A percentile compares a stretch with the other conserved stretches of the same genome.
Conservation (phyloP, 305 asterid species). For the Solanum hybrid region DNA sequence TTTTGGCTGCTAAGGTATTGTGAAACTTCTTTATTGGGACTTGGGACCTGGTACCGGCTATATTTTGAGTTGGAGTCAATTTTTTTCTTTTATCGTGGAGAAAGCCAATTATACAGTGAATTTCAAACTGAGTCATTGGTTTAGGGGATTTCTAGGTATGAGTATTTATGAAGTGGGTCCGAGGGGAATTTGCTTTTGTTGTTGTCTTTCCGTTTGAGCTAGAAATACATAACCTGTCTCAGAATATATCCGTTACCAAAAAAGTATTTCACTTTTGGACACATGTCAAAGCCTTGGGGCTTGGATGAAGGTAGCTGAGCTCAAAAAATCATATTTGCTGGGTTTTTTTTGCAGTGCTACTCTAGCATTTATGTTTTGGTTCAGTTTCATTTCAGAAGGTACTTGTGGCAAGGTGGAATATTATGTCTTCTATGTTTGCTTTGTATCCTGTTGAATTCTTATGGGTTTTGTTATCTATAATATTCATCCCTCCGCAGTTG, state of each 20-base stretch:
- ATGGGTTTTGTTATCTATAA: background rate
- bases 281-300: background rate
- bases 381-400: background rate
- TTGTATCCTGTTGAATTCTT: background rate
- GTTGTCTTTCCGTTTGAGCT: background rate
- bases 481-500: background rate
- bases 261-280: background rate
- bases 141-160: background rate
- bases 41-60: background rate
- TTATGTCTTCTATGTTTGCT: background rate
- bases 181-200: background rate
- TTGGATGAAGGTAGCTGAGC: background rate
- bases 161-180: background rate
- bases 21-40: background rate
- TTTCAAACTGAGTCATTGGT: background rate
- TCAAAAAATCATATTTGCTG: background rate
- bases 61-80: background rate
- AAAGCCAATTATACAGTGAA: background rate
- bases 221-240: background rate
- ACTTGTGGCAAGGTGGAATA: background rate
- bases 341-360: background rate
- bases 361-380: background rate
- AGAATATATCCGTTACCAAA: background rate
- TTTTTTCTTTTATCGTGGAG: background rate
- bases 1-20: background rate